Percentiles rank a stretch among this genome's conserved stretches.
phyloP scores from a whole-genome alignment of 768 basidiomycete genomes.

The Lepiota venenata region DNA sequence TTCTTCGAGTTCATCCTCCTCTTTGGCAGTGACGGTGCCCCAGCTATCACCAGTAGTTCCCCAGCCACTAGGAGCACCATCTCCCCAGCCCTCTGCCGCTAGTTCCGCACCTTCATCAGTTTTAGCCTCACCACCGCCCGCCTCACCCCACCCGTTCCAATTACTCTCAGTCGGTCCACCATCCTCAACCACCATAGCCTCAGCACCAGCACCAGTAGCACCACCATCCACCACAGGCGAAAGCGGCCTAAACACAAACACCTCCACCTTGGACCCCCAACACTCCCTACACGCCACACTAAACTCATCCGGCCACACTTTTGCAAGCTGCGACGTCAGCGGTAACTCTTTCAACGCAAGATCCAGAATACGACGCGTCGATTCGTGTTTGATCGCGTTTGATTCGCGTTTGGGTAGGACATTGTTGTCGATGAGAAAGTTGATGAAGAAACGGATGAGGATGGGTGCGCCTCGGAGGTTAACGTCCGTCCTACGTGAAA shows the following conservation, averaged over 20 bases:
- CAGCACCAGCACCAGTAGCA: background rate
- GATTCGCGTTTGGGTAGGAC: slow-evolving; percentile 26
- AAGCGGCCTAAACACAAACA: slow-evolving; percentile 21
- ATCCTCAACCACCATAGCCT: background rate
- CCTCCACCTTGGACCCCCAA: slow-evolving; percentile 46
- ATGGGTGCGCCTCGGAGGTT: slow-evolving; percentile 41
- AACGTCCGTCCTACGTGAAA: slow-evolving; percentile 38
- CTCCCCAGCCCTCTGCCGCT: background rate
- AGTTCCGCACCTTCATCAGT: background rate
- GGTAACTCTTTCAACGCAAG: slow-evolving; percentile 49
- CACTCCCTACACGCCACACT: slow-evolving; percentile 43
- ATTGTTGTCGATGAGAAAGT: slow-evolving; percentile 40
- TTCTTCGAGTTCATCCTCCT: background rate
- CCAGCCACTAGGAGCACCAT: slow-evolving; percentile 2
- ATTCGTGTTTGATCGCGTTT: slow-evolving; percentile 35
- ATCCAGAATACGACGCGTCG: slow-evolving; percentile 44
- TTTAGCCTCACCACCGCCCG: background rate
- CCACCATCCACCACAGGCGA: background rate
- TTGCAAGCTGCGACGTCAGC: slow-evolving; percentile 41
- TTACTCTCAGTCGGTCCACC: background rate
- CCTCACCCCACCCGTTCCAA: background rate
- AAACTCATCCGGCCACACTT: slow-evolving; percentile 46
- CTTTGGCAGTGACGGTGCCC: background rate
- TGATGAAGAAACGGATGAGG: slow-evolving; percentile 41
- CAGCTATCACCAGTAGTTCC: background rate